Base-by-base conservation (phyloP, 2,329 filamentous ascomycete genomes). In the Cladosporium oxysporum region DNA sequence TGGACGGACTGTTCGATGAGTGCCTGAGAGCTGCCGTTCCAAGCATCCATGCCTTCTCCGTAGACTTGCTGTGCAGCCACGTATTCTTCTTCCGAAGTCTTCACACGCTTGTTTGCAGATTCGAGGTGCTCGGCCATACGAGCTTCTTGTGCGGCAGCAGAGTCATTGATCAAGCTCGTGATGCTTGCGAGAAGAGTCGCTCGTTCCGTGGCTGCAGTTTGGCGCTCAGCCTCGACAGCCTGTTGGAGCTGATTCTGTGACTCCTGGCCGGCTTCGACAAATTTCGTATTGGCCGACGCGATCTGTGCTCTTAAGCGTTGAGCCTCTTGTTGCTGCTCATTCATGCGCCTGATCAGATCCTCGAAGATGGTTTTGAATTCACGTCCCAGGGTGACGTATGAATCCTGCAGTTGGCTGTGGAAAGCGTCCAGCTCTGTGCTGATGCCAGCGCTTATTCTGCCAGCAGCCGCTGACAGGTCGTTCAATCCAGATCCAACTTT, bases 341-440 rank as follows among this genome's bases (percentile, higher is more conserved):
- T 86, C 64, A 97, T 84, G 71, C 93, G 89, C 69, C 85, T 87
- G 59, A 91, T 83, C 59, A 97, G 83, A 14, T 91, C 89, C 69
- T 97, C 92, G 71, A 98, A 97, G 28, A 94, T 86, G 5, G 82
- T 81, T 76, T 94, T 96, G 81, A 97, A 93, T 71, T 98, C 93
- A 67, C 89, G 89, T 10, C 93, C 93, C 1, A 98, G 85, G 1
- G 87, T 85, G 70, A 89, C 90, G 77, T 97, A 97, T 0, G 94
- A 97, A 14, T 87, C 81, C 73, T 96, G 92, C 33, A 98, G 85
- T 82, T 94, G 88, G 59, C 83, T 86, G 76, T 97, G 92, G 73
- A 98, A 96, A n/a, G 86, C 85, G 35, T 88, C 86, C 67, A 99
- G 85, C 77, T 98, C 94, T 66, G 86, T 90, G 66, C 97, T 87